These are phyloP conservation scores for Rhizopus stolonifer DNA, from an alignment of 371 early-diverging fungal species.

Conservation along the genomic window DNA sequence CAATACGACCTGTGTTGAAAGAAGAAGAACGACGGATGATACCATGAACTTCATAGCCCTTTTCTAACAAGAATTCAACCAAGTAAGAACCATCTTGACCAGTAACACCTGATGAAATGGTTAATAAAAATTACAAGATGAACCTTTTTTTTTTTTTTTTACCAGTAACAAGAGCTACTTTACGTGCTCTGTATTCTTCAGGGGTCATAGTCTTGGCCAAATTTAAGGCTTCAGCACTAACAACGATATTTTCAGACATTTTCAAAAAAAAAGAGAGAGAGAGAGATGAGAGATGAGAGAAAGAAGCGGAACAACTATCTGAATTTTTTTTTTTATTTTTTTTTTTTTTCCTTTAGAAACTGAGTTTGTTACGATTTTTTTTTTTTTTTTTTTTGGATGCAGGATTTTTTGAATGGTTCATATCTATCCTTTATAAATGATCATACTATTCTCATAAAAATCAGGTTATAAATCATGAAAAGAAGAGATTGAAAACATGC, in stretches of 20 bases:
- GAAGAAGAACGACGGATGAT: slow-evolving; percentile 84
- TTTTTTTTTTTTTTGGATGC: no score
- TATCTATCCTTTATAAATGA: no score
- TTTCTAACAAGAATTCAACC: slow-evolving; percentile 70
- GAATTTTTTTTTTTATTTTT: background rate
- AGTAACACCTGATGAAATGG: slow-evolving; percentile 22
- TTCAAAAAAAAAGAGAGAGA: slow-evolving; percentile 27
- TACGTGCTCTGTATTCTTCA: slow-evolving; percentile 62
- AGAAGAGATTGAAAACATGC: no score
- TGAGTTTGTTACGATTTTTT: no score
- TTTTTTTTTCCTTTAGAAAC: no score
- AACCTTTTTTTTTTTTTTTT: background rate
- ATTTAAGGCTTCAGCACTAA: slow-evolving; percentile 6
- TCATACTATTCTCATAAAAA: no score
- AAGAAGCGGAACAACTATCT: background rate
- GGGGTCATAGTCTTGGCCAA: slow-evolving; percentile 21
- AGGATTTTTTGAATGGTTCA: no score
- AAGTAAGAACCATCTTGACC: slow-evolving; percentile 86
- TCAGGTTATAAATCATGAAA: no score
- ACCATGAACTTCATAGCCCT: slow-evolving; percentile 85
- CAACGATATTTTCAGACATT: slow-evolving; percentile 35
- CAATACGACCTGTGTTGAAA: slow-evolving; percentile 83
- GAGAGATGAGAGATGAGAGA: slow-evolving; percentile 7
- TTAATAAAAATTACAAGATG: slow-evolving; percentile 17
- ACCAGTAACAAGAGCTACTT: slow-evolving; percentile 21